phyloP scores from a whole-genome alignment of 2,329 filamentous ascomycete genomes.

The Ceratocystis harringtonii region DNA sequence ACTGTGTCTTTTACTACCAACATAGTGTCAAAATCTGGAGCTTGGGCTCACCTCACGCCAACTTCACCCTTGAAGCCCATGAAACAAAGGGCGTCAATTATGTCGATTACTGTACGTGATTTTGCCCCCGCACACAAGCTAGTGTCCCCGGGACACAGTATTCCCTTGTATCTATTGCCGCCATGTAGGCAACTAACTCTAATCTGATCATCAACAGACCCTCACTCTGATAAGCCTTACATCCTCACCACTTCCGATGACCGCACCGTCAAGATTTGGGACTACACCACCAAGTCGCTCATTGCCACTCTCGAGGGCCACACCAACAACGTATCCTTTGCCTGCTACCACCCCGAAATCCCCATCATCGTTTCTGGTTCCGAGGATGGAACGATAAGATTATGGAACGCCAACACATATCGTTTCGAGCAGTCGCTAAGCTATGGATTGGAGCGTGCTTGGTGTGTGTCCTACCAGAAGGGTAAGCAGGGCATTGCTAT shows the following conservation, averaged over 20 bases:
- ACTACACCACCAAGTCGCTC: slow-evolving; percentile 94
- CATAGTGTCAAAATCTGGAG: slow-evolving; percentile 93
- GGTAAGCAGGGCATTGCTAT: slow-evolving; percentile 89
- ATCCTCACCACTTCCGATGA: slow-evolving; percentile 94
- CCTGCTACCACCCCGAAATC: slow-evolving; percentile 91
- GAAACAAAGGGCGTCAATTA: slow-evolving; percentile 97
- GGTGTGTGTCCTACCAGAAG: slow-evolving; percentile 93
- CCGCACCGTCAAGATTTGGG: slow-evolving; percentile 94
- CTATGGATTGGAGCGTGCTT: slow-evolving; percentile 89
- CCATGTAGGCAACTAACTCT: background rate
- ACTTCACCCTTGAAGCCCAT: slow-evolving; percentile 93
- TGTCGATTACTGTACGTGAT: slow-evolving; percentile 56
- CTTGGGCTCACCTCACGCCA: slow-evolving; percentile 79
- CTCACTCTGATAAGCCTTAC: slow-evolving; percentile 63
- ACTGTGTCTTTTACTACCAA: background rate
- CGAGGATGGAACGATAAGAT: slow-evolving; percentile 91
- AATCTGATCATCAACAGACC: slow-evolving; percentile 26
- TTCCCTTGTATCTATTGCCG: background rate
- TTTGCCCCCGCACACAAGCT: background rate
- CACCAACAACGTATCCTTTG: slow-evolving; percentile 95
- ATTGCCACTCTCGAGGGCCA: slow-evolving; percentile 95
- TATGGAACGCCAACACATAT: slow-evolving; percentile 98
- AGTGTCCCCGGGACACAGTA: background rate
- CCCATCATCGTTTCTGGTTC: slow-evolving; percentile 96
- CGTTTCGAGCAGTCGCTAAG: slow-evolving; percentile 88